Base-by-base conservation (phyloP, 441 rosid species). In the Viola pubescens region DNA sequence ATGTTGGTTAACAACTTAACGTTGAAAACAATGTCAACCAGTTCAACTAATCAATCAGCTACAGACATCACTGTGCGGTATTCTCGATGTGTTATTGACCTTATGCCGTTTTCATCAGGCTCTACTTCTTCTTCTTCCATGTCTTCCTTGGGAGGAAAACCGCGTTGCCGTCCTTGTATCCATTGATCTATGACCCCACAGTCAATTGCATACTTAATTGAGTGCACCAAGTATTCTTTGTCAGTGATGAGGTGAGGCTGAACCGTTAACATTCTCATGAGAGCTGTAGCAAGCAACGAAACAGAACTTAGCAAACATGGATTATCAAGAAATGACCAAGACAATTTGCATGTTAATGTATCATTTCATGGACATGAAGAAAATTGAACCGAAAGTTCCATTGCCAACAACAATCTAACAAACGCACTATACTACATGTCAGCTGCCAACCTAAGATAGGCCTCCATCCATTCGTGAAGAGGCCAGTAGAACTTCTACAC, bases 131-230 rank as follows among this genome's bases (percentile, higher is more conserved):
- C 84, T 5, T 77, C 91, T 13, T 81, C 88, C 68, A 62, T 69
- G 40, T 76, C 88, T 65, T 88, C 89, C 68, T 61, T 77, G 2
- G 94, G 84, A 55, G 94, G 98, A 74, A 74, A 91, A 58, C 97
- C 96, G 34, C 77, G 70, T 42, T 61, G 74, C 70, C 77, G 77
- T 16, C 81, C 82, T 38, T 62, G 85, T 60, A 77, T 57, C 98
- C 97, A 87, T 60, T 92, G 97, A 63, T 92, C 97, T 52, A 77
- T 72, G 63, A 89, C 84, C 10, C 95, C 98, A 68, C 91, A 82
- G 69, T 84, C 76, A 54, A 89, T 86, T 12, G 95, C 98, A 69
- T 84, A 87, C 63, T 78, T 76, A 67, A 81, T 70, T 9, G 89
- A 60, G 34, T 65, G 80, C 56, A 78, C 87, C 74, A 92, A 51